Conservation (phyloP, 257 asterid genomes). For the Solanum raphanifolium region DNA sequence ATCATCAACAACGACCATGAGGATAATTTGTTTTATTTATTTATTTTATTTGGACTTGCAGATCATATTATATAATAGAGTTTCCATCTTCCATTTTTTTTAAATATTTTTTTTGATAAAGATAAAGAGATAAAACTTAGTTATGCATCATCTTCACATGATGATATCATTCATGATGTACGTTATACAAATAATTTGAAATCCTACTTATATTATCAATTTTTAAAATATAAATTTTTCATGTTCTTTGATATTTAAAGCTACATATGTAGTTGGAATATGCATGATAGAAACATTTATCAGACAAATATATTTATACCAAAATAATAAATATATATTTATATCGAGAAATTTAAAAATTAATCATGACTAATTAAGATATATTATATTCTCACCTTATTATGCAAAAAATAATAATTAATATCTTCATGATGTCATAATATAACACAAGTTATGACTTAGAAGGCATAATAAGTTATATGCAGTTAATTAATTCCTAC, state of each 20-base stretch:
- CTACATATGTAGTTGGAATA: not conserved
- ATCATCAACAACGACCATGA: not conserved
- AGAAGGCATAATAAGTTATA: too few species aligned
- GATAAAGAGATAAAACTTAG: not conserved
- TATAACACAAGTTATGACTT: too few species aligned
- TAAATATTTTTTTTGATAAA: not conserved
- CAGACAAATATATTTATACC: not conserved
- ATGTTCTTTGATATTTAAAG: not conserved
- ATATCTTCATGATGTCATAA: too few species aligned
- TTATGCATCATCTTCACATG: not conserved
- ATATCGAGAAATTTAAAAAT: too few species aligned
- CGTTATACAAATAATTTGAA: not conserved
- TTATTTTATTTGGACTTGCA: not conserved
- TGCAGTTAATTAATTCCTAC: too few species aligned
- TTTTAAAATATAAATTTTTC: not conserved
- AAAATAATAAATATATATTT: not conserved
- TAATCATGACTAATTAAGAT: not conserved
- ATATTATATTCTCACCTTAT: not conserved
- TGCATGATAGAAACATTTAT: not conserved
- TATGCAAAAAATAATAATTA: too few species aligned
- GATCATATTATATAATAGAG: not conserved
- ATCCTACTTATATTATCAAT: not conserved
- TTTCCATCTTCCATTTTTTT: not conserved
- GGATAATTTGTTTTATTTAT: not conserved
- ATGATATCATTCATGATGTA: not conserved